A percentile compares a stretch with the other conserved stretches of the same genome.
These are phyloP conservation scores for Penicillium brevicompactum DNA, from an alignment of 2,329 filamentous ascomycete genomes.

Conservation along the genomic window DNA sequence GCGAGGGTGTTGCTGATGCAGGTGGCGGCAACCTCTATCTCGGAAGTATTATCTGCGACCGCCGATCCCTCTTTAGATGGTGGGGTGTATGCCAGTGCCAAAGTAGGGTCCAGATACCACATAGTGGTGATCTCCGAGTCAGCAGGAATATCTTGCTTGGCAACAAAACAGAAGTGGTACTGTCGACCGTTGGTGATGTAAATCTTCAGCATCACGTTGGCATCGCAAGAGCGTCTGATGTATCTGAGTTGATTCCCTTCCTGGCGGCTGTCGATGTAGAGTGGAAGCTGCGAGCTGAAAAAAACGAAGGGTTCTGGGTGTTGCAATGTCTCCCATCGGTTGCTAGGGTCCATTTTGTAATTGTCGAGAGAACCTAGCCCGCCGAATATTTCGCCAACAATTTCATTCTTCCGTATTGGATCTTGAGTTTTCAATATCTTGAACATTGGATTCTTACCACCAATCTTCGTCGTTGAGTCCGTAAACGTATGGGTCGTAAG, in stretches of 20 bases:
- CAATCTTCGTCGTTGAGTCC: conserved; percentile 49
- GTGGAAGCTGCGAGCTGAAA: conserved; percentile 82
- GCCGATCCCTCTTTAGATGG: conserved; percentile 40
- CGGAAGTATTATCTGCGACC: conserved; percentile 36
- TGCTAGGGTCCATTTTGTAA: conserved; percentile 67
- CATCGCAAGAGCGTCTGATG: conserved; percentile 86
- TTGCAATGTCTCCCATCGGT: conserved; percentile 67
- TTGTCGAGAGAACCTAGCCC: conserved; percentile 73
- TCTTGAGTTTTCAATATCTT: conserved; percentile 58
- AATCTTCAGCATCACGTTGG: conserved; percentile 86
- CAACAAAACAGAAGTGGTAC: conserved; percentile 92
- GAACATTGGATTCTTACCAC: conserved; percentile 68
- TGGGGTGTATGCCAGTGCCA: conserved; percentile 23
- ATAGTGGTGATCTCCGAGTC: conserved; percentile 51
- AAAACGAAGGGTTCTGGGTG: conserved; percentile 72
- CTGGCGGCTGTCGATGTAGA: conserved; percentile 88
- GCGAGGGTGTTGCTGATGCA: conserved; percentile 52
- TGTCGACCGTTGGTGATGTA: conserved; percentile 76
- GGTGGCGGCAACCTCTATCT: conserved; percentile 41
- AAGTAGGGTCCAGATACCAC: conserved; percentile 48
- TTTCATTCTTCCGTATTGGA: conserved; percentile 53
- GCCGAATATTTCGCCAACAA: conserved; percentile 75
- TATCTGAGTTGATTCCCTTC: conserved; percentile 87
- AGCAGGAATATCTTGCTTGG: conserved; percentile 72
- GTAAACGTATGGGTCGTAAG: conserved; percentile 57